phyloP scores from a whole-genome alignment of 148 eudicot genomes.

The Amaranthus hypochondriacus region DNA sequence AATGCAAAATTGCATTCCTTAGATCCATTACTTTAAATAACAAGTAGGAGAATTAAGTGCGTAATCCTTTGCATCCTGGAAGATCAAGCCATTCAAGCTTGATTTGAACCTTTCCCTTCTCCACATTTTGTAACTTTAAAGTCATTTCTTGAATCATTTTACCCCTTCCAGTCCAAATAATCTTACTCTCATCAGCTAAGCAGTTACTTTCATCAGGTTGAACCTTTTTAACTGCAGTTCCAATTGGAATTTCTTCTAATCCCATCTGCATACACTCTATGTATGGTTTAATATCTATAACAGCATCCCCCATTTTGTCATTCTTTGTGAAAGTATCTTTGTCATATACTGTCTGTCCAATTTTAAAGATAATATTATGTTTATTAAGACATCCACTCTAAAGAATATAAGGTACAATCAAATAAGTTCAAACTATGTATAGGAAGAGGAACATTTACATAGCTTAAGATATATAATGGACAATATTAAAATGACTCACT shows the following conservation, averaged over 20 bases:
- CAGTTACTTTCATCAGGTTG: constrained; percentile 30
- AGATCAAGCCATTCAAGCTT: constrained; percentile 37
- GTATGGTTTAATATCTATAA: constrained; percentile 30
- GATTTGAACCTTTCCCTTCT: constrained; percentile 29
- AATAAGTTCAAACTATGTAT: no score
- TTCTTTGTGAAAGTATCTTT: constrained; percentile 33
- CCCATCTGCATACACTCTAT: constrained; percentile 38
- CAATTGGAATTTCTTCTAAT: constrained; percentile 29
- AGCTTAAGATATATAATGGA: neutral
- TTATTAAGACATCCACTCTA: no score
- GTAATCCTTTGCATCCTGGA: constrained; percentile 28
- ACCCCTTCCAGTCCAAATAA: constrained; percentile 34
- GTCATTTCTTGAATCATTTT: constrained; percentile 38
- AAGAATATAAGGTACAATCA: no score
- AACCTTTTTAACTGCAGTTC: constrained; percentile 33
- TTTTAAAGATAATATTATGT: neutral
- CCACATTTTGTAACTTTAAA: constrained; percentile 30
- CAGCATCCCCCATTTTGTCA: constrained; percentile 38
- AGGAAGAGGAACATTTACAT: no score
- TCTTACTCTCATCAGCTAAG: constrained; percentile 36
- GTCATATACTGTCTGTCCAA: constrained; percentile 29
- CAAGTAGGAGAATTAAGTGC: neutral
- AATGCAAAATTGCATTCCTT: no score
- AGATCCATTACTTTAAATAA: neutral
- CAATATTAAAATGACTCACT: no score